Evolutionary conservation across 805 yeast genomes (phyloP).

Genomic region (Wickerhamomyces rabaulensis): DNA sequence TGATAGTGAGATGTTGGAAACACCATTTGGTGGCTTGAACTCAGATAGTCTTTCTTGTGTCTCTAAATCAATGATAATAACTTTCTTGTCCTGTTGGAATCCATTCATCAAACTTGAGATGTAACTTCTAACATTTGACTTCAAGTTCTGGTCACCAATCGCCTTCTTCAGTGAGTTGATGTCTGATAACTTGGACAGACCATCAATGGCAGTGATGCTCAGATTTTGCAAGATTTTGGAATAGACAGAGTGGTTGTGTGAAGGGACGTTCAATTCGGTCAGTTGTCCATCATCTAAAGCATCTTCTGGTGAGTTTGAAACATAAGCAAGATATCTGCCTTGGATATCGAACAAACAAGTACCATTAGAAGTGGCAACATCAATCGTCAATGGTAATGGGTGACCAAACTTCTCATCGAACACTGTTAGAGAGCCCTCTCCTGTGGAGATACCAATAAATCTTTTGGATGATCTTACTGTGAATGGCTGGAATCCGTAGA

Average conservation of each 20-base stretch:
- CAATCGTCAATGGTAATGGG: constrained; percentile 14
- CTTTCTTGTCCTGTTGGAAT: constrained; percentile 21
- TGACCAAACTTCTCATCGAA: constrained; percentile 16
- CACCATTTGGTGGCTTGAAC: constrained; percentile 58
- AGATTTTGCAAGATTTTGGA: constrained; percentile 36
- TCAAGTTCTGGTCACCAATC: constrained; percentile 10
- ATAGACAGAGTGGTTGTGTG: constrained; percentile 18
- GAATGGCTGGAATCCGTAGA: constrained; percentile 22
- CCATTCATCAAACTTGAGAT: constrained; percentile 15
- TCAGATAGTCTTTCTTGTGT: constrained; percentile 33
- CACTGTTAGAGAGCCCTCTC: constrained; percentile 25
- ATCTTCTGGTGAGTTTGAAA: constrained; percentile 1
- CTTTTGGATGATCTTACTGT: constrained; percentile 13
- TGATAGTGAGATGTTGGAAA: constrained; percentile 54
- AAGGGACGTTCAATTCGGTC: constrained; percentile 16
- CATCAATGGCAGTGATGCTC: constrained; percentile 50
- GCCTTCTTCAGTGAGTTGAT: constrained; percentile 16
- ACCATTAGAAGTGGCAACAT: constrained; percentile 26
- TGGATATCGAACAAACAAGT: constrained; percentile 37
- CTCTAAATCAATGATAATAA: constrained; percentile 44
- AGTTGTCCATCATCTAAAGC: neutral
- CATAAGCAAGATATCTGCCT: constrained; percentile 36
- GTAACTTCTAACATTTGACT: constrained; percentile 3
- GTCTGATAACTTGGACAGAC: constrained; percentile 42
- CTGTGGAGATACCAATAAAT: constrained; percentile 24